Evolutionary conservation across 495 filamentous ascomycete species (phyloP), one percentile per base, ranked within the genome.

Genomic region (Aspergillus conjunctus): DNA sequence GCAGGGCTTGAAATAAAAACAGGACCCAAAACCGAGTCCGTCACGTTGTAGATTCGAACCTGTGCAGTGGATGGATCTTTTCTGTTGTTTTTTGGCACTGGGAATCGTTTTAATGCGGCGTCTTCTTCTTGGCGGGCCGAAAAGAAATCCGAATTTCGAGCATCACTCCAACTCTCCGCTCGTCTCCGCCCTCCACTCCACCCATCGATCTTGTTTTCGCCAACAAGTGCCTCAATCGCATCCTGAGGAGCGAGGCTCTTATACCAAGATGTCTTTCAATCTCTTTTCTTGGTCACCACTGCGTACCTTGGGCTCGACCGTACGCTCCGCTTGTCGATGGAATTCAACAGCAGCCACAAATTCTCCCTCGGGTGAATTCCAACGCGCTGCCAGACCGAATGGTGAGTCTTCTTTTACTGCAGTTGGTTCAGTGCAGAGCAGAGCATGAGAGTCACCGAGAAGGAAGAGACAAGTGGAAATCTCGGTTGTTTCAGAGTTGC

Each of bases 281-380:
- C 59, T 76, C 2, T 67, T 75, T 33, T 71, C 72, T 4, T 72
- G 63, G 20, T 66, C 68, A 30, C 65, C 72, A 17, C 58, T 79
- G 58, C 76, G 72, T 54, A 66, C 64, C 52, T 58, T 68, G 21
- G 60, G 62, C 21, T 63, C 57, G 58, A 59, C 63, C 56, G 46
- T 59, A 45, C 66, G 41, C 56, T 72, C 30, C 22, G 54, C 65
- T 34, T 76, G 72, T 60, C 76, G 77, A 52, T 80, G 72, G 70
- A 75, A 70, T 65, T 80, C 76, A 56, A 77, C 76, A 7, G 63
- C 64, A 22, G 68, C 73, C 34, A 63, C 72, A 56, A 68, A 68
- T 55, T 64, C 75, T 54, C 66, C 68, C 0, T 14, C 52, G 41
- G 41, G 54, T 26, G 41, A 32, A 54, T 52, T 62, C 50, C 69